Base-by-base conservation (phyloP, 2,329 filamentous ascomycete species). In the Cucurbitaria berberidis region DNA sequence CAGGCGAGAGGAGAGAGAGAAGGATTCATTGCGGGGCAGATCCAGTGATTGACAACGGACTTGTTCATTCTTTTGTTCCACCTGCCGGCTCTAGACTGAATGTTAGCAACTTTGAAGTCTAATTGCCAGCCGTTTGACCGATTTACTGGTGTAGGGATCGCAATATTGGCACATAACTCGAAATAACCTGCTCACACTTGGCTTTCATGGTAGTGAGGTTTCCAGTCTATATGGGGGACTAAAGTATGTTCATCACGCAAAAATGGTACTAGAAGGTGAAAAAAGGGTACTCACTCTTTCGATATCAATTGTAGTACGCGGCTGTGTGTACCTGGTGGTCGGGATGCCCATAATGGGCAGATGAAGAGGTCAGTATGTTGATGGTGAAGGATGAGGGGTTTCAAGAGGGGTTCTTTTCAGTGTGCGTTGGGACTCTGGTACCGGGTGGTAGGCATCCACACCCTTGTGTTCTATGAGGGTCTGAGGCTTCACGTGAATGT, bases 401-500 rank as follows among this genome's bases (percentile, higher is more conserved):
- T 18, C 15, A 36, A n/a, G n/a, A n/a, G n/a, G 3, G 1, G 16
- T 19, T 13, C 13, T 16, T 8, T 26, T 16, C 9, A 3, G 32
- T 8, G 35, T 22, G 21, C 5, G 5, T 35, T 1, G 9, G 5
- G 18, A 42, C 8, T 38, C 26, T 15, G 30, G 48, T 21, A 40
- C 43, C 26, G 19, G 38, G 30, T n/a, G 10, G 51, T 32, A 38
- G 51, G 24, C 15, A 5, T 18, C 5, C 4, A 13, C 21, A 30
- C 16, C 18, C 21, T 30, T 24, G 51, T 36, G 24, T 16, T 19
- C 8, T 36, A 7, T 18, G 26, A 15, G 38, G 26, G 21, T 32
- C 36, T 16, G 13, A 51, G 36, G 30, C 47, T 43, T 24, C 38
- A 34, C 9, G 15, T 9, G 18, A 3, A 19, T 54, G 38, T 54